phyloP scores from a whole-genome alignment of 2,329 filamentous ascomycete genomes.

The Cladosporium sphaerospermum region DNA sequence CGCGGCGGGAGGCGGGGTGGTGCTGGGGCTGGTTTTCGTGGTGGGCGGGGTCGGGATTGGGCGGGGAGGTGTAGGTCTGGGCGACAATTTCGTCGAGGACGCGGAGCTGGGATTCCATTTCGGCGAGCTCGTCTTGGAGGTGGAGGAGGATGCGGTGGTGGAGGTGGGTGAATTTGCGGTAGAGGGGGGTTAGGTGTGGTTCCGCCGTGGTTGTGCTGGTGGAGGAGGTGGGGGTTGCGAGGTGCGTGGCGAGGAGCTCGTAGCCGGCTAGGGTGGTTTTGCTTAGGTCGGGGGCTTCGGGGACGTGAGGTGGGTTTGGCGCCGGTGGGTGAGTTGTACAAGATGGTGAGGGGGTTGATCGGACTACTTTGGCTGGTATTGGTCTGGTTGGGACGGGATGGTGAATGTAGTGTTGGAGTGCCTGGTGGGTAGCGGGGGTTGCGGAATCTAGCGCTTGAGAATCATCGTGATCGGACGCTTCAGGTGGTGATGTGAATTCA shows the following conservation, averaged over 20 bases:
- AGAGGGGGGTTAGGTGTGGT: constrained; percentile 52
- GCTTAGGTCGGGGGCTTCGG: constrained; percentile 26
- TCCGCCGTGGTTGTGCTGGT: background rate
- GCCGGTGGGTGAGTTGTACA: constrained; percentile 20
- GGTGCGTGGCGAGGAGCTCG: constrained; percentile 53
- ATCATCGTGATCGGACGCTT: background rate
- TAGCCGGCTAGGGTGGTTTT: constrained; percentile 46
- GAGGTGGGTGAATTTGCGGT: constrained; percentile 73
- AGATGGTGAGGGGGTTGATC: background rate
- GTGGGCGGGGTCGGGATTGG: constrained; percentile 3
- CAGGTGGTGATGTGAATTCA: background rate
- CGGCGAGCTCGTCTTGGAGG: constrained; percentile 75
- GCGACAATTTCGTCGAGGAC: constrained; percentile 58
- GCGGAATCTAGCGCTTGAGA: background rate
- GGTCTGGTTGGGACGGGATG: constrained; percentile 8
- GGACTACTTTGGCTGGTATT: background rate
- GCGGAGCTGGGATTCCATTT: constrained; percentile 72
- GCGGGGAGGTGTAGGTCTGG: constrained; percentile 20
- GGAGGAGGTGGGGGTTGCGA: constrained; percentile 32
- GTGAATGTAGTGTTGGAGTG: constrained; percentile 5
- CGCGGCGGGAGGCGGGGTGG: constrained; percentile 53
- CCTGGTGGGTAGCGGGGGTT: background rate
- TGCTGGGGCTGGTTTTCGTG: background rate
- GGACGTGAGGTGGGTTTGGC: constrained; percentile 22
- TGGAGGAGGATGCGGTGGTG: constrained; percentile 78